phyloP scores from a whole-genome alignment of 1,284 basidiomycete species.

The Apiotrichum montevideense region DNA sequence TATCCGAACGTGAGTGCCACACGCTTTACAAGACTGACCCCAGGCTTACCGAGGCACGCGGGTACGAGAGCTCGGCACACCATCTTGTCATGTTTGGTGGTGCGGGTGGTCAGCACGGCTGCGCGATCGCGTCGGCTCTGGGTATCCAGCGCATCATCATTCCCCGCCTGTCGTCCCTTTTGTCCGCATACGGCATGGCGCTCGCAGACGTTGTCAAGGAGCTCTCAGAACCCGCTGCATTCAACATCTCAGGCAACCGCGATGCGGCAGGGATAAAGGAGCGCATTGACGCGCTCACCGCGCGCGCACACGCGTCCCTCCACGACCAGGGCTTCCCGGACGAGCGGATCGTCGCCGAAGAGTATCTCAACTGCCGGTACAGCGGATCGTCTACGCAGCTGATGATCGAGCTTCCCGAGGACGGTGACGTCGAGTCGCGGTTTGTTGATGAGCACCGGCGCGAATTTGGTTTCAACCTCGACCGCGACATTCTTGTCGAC shows the following conservation, averaged over 20 bases:
- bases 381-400: conserved; percentile 34
- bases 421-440: conserved; percentile 24
- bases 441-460: conserved; percentile 35
- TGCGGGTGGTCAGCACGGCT: conserved; percentile 39
- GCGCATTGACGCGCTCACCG: conserved; percentile 24
- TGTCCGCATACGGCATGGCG: conserved; percentile 41
- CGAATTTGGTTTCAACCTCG: conserved; percentile 41
- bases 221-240: conserved; percentile 31
- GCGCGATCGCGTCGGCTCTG: conserved; percentile 30
- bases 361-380: conserved; percentile 38
- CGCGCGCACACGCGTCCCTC: conserved; percentile 60
- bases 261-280: conserved; percentile 18
- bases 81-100: conserved; percentile 39
- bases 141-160: conserved; percentile 37
- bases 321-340: conserved; percentile 71
- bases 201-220: conserved; percentile 38
- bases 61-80: conserved; percentile 30
- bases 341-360: conserved; percentile 65
- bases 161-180: conserved; percentile 34
- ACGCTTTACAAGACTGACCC: background rate
- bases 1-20: conserved; percentile 23
- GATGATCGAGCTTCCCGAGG: conserved; percentile 36
- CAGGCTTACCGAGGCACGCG: conserved; percentile 33
- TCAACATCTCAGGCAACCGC: conserved; percentile 17
- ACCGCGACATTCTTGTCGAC: conserved; percentile 33